These are phyloP conservation scores for Davidsoniella virescens DNA, from an alignment of 2,329 filamentous ascomycete species.

Conservation along the genomic window DNA sequence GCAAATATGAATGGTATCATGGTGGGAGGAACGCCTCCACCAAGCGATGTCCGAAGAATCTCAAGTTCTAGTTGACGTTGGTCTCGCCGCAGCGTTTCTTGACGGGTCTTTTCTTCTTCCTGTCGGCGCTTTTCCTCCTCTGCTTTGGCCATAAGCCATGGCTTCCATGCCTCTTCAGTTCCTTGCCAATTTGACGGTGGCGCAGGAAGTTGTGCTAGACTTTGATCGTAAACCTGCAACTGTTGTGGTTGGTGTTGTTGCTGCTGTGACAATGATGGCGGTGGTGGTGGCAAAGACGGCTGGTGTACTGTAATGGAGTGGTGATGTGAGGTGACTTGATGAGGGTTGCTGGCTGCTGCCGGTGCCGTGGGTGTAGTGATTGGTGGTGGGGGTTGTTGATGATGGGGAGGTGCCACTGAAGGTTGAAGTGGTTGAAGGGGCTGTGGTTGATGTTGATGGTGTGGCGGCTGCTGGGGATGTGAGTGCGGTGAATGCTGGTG, in stretches of 20 bases:
- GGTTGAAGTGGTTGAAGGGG: constrained; percentile 18
- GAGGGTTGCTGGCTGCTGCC: neutral
- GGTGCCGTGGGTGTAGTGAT: neutral
- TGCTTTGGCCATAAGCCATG: constrained; percentile 52
- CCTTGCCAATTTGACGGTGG: constrained; percentile 50
- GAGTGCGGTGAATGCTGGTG: constrained; percentile 12
- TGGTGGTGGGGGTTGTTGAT: constrained; percentile 18
- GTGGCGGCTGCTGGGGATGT: constrained; percentile 12
- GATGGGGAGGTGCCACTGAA: constrained; percentile 18
- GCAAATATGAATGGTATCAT: constrained; percentile 63
- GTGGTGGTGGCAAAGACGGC: neutral
- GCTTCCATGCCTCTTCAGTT: constrained; percentile 53
- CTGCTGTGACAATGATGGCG: constrained; percentile 14
- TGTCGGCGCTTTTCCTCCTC: constrained; percentile 60
- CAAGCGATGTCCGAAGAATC: constrained; percentile 52
- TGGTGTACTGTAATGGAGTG: neutral
- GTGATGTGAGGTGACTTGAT: neutral
- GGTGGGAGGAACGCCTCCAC: constrained; percentile 54
- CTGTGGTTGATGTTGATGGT: constrained; percentile 14
- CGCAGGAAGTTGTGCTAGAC: constrained; percentile 40
- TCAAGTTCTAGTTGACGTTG: constrained; percentile 57
- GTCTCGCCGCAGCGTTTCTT: constrained; percentile 52
- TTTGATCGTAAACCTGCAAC: constrained; percentile 14
- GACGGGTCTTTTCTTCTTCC: constrained; percentile 54
- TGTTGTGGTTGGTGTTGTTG: neutral